Base-by-base conservation (phyloP, 1,284 basidiomycete species). In the Schizopora paradoxa region DNA sequence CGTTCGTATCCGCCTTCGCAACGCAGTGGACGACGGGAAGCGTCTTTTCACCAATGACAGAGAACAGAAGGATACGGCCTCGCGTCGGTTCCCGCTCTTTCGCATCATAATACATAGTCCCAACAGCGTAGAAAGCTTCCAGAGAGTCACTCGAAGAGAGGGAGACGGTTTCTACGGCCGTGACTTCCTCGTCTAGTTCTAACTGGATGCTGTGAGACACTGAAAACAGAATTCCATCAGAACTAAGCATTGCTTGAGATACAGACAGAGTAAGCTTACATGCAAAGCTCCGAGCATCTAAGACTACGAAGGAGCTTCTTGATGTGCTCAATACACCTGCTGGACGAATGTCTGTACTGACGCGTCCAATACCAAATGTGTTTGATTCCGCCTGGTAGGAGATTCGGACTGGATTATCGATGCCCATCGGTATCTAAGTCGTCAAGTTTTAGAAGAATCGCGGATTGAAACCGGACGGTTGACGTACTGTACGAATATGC, bases 401-500 rank as follows among this genome's bases (percentile, higher is more conserved):
- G 19, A 94, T 73, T 37, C 74, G 72, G 5, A 72, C 69, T 1
- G 88, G 86, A 45, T 76, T 82, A 42, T 86, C 76, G 31, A 75
- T 62, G 1, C 85, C 87, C 3, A 91, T 63, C 25, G 77, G 70
- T 21, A 85, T 67, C 88, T 91, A 55, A n/a, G n/a, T n/a, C n/a
- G n/a, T 5, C 2, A 37, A 33, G 33, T 16, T 28, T 8, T 37
- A 43, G 19, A 37, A 27, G 31, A 32, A 28, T 43, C 16, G 32
- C 6, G 14, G 18, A 14, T 22, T 11, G 40, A 45, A 31, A 46
- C 14, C 28, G 18, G n/a, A 41, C n/a, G 18, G 3, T 23, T 7
- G 14, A 59, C 76, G 49, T 59, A 91, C 85, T 25, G 87, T 77
- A 51, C 82, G 78, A 29, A 93, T 82, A 54, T 92, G 86, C 60